Conservation (phyloP, 768 basidiomycete species). For the Naganishia antarctica region DNA sequence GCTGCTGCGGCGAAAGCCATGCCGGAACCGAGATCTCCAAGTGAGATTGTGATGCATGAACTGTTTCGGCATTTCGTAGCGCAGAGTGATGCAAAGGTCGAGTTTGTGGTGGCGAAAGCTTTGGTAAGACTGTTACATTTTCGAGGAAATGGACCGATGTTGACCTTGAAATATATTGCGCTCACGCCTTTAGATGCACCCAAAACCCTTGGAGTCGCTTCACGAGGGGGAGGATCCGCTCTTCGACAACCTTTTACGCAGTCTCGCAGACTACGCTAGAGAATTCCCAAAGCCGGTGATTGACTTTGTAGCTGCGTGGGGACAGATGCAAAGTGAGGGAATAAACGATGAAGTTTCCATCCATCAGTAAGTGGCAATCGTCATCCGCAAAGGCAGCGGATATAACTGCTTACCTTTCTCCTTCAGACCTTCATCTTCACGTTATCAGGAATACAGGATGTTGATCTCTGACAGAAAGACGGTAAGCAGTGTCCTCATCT, state of each 20-base stretch:
- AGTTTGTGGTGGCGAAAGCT: constrained; percentile 16
- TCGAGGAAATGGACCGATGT: not conserved
- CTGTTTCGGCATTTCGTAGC: constrained; percentile 26
- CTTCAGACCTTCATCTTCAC: constrained; percentile 13
- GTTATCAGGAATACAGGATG: constrained; percentile 1
- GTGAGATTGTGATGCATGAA: constrained; percentile 28
- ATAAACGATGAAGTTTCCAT: not conserved
- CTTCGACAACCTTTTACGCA: constrained; percentile 17
- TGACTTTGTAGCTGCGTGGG: constrained; percentile 20
- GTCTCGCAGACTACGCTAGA: constrained; percentile 3
- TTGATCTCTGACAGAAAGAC: constrained; percentile 19
- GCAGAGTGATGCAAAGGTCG: constrained; percentile 19
- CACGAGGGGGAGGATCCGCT: constrained; percentile 19
- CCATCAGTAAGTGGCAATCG: constrained; percentile 8
- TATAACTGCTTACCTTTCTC: no score
- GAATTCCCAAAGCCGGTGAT: constrained; percentile 20
- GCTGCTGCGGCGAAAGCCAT: constrained; percentile 8
- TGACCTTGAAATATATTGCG: not conserved
- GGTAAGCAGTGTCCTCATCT: not conserved
- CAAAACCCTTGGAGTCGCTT: constrained; percentile 1
- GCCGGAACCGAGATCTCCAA: constrained; percentile 25
- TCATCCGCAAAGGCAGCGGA: no score
- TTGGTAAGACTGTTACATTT: constrained; percentile 13
- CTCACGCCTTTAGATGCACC: not conserved
- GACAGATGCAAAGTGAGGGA: constrained; percentile 21